Base-by-base conservation (phyloP, 2,329 filamentous ascomycete species). In the Thyridium curvatum region DNA sequence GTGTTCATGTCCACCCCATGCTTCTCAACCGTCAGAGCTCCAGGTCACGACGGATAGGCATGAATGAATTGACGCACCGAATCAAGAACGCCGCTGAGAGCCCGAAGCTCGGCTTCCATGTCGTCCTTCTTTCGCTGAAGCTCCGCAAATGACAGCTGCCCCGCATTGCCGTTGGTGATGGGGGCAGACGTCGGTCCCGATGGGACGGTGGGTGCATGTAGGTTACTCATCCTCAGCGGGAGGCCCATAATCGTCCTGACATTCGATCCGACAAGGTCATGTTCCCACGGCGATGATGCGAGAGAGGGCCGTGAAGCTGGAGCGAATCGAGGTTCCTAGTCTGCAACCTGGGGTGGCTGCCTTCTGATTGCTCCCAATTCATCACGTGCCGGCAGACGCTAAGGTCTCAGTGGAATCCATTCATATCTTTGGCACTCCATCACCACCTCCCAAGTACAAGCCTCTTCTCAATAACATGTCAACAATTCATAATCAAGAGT, bases 1-100 rank as follows among this genome's bases (percentile, higher is more conserved):
- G 93, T 96, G 52, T 84, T 82, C 93, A 98, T 98, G 53, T 85
- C 82, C 38, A 95, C 91, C 33, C 84, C 82, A 69, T 97, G 91
- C 90, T 96, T 52, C 21, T 10, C n/a, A 12, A 26, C 18, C 30
- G 28, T 37, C 34, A 52, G 41, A 51, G 12, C 52, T 48, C 30
- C 13, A 4, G 18, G 17, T 18, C 3, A 26, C 21, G 12, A 6
- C 29, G 32, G 15, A 14, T 16, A n/a, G 10, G 7, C n/a, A 12
- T n/a, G n/a, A n/a, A n/a, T n/a, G n/a, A 26, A 6, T 10, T 10
- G 21, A 60, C 77, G 53, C 66, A 95, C 90, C 48, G 89, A 93
- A 48, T 89, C 86, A n/a, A 98, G 75, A 12, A 97, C 87, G 38
- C 82, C 74, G 44, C 90, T 82, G 8, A 97, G 71, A 12, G 89